Base-by-base conservation (phyloP, 345 rosid genomes). In the Populus pruinosa region DNA sequence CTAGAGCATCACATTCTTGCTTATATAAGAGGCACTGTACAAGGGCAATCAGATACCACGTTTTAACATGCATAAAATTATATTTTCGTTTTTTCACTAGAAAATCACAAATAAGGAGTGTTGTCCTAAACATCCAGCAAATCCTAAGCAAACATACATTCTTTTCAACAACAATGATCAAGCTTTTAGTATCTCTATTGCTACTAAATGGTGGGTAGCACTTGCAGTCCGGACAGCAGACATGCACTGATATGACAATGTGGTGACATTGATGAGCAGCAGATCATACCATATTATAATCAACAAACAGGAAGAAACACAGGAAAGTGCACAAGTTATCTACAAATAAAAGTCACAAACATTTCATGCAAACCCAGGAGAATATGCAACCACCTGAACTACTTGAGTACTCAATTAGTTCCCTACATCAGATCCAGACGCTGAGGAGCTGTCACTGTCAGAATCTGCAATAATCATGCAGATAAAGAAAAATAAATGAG, bases 391-490 rank as follows among this genome's bases (percentile, higher is more conserved):
- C 71, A 86, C 88, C 87, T 77, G 75, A 56, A 81, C 72, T 75
- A 83, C 70, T 75, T 43, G 70, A 53, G 78, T 70, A 72, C 83
- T 82, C 62, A 76, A 86, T 69, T 85, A 86, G 69, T 86, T 86
- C 72, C 89, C 88, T 67, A 81, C 87, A 81, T 93, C 98, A 85
- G 98, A 93, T 72, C 90, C 98, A 80, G 98, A 91, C 27, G 90
- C 89, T 11, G 98, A 94, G 82, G 97, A 90, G 81, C 92, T 92
- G 47, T 92, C 98, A 64, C 93, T 91, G 83, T 96, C 99, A 47
- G 98, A 92, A 81, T 93, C 97, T 91, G 91, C 85, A 86, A 77
- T n/a, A 62, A 72, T 27, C 49, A 74, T 70, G 56, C 68, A 83
- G 64, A 10, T 23, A 59, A 59, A n/a, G 29, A 59, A 59, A 59